A percentile compares a stretch with the other conserved stretches of the same genome.
phyloP scores from a whole-genome alignment of 441 rosid species.

The Arabidopsis hybrid region DNA sequence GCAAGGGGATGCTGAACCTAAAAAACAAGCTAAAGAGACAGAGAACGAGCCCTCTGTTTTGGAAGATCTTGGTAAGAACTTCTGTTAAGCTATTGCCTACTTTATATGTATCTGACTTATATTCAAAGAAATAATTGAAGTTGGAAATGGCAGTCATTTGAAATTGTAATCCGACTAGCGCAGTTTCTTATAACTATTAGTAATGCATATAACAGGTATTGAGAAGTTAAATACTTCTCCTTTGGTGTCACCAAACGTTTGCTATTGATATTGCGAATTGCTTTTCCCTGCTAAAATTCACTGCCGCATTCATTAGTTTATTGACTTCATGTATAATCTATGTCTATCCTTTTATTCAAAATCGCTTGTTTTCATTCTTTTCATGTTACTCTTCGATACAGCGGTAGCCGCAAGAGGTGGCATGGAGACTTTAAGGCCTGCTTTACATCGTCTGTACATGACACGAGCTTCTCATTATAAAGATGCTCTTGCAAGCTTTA shows the following conservation, averaged over 20 bases:
- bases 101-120: neutral
- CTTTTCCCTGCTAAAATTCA: neutral
- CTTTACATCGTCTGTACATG: slow-evolving; percentile 87
- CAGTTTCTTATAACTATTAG: neutral
- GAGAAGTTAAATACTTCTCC: neutral
- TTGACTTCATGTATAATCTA: neutral
- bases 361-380: neutral
- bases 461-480: slow-evolving; percentile 81
- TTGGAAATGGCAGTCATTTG: neutral
- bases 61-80: slow-evolving; percentile 82
- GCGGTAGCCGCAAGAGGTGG: slow-evolving; percentile 95
- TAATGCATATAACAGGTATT: slow-evolving; percentile 9
- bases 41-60: slow-evolving; percentile 72
- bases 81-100: neutral
- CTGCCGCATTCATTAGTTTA: neutral
- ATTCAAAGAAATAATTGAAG: neutral
- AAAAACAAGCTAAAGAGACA: slow-evolving; percentile 45
- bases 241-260: slow-evolving; percentile 4
- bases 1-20: slow-evolving; percentile 45
- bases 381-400: slow-evolving; percentile 28
- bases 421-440: slow-evolving; percentile 86
- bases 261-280: slow-evolving; percentile 11
- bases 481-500: slow-evolving; percentile 82
- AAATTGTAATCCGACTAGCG: neutral
- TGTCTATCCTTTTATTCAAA: neutral